Base-by-base conservation (phyloP, 2,329 filamentous ascomycete genomes). In the Penicillium rolfsii region DNA sequence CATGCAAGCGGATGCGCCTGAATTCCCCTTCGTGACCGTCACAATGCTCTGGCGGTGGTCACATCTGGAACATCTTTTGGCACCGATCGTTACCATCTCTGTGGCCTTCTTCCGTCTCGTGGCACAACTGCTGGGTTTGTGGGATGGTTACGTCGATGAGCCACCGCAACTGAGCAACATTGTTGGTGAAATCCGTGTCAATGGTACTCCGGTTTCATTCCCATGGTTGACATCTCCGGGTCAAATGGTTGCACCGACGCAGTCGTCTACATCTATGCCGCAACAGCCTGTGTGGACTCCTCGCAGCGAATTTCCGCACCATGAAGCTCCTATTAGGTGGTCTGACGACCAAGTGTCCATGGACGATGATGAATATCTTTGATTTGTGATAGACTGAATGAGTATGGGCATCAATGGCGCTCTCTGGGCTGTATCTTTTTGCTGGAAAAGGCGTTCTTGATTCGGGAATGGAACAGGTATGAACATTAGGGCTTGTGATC, bases 1-100 rank as follows among this genome's bases (percentile, higher is more conserved):
- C 56, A 74, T 85, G 36, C 75, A 80, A 46, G 79, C 79, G 22
- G 75, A 85, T 62, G 83, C 83, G 9, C 85, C 85, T 0, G 68
- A 75, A 24, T 84, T 81, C 54, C 85, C 85, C 0, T 84, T 81
- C 61, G 84, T 85, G 5, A 77, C 85, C 5, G 82, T 83, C 3
- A 86, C 83, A 3, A 77, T 87, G 69, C 59, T 85, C 3, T 83
- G 73, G 73, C 78, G 79, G 26, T 81, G 79, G 79, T 75, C 76
- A 16, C 74, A 76, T 64, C 61, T 79, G 5, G 76, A 73, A 0
- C 56, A 61, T 3, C 35, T 76, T 14, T 59, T 75, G 4, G 63
- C 67, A 0, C 75, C 76, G 0, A 33, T 77, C 14, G 66, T 73
- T 57, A 67, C 75, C 3, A 57, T 79, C 14, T 14, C 64, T 1